phyloP scores from a whole-genome alignment of 306 rosid genomes.

The Pterocarpus santalinus region DNA sequence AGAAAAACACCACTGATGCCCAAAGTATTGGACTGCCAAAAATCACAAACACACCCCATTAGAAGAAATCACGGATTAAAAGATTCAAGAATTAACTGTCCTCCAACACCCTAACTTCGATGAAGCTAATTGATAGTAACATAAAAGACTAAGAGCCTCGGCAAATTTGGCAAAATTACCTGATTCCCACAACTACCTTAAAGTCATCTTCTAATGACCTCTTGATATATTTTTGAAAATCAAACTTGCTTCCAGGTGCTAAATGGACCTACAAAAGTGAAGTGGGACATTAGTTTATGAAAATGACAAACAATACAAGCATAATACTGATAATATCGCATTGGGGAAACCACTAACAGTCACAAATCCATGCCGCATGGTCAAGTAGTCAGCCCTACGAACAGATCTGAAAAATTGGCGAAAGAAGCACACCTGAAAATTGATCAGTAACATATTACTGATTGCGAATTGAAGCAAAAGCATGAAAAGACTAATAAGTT shows the following conservation, averaged over 20 bases:
- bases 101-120: neutral
- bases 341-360: conserved; percentile 61
- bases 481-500: conserved; percentile 8
- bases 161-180: conserved; percentile 58
- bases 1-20: conserved; percentile 80
- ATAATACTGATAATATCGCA: neutral
- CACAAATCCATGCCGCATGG: conserved; percentile 92
- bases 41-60: conserved; percentile 35
- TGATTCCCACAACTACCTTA: conserved; percentile 97
- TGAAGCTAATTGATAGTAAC: neutral
- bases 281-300: neutral
- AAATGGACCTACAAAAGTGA: conserved; percentile 77
- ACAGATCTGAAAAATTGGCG: conserved; percentile 96
- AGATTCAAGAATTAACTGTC: conserved; percentile 3
- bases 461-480: neutral
- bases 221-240: conserved; percentile 94
- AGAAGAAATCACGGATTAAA: conserved; percentile 40
- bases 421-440: conserved; percentile 79
- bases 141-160: neutral
- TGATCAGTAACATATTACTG: conserved; percentile 18
- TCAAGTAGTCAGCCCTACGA: conserved; percentile 87
- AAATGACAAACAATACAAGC: conserved; percentile 4
- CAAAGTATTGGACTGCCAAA: conserved; percentile 88
- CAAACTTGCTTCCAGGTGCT: conserved; percentile 93
- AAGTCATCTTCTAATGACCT: conserved; percentile 97